Conservation (phyloP, 768 basidiomycete genomes). For the Galerina marginata region DNA sequence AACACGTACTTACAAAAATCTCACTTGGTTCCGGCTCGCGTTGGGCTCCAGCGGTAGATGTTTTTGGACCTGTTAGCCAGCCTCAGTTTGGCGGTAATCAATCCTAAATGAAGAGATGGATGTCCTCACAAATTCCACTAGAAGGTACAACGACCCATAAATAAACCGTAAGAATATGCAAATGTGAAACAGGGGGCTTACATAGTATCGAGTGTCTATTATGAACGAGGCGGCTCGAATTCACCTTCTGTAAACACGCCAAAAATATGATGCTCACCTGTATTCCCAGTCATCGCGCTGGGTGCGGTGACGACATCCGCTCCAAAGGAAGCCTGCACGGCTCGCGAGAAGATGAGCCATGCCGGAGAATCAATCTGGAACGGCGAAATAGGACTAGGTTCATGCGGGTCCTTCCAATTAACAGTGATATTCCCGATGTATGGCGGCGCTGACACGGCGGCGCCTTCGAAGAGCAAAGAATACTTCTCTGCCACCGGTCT, state of each 20-base stretch:
- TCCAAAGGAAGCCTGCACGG: slow-evolving; percentile 35
- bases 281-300: slow-evolving; percentile 38
- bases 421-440: slow-evolving; percentile 34
- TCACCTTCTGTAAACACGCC: background rate
- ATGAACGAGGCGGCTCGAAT: background rate
- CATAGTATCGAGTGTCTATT: slow-evolving; percentile 35
- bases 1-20: background rate
- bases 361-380: slow-evolving; percentile 24
- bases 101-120: too few relatives aligned
- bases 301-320: slow-evolving; percentile 30
- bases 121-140: slow-evolving; percentile 33
- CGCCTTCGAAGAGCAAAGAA: slow-evolving; percentile 27
- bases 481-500: slow-evolving; percentile 32
- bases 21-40: slow-evolving; percentile 31
- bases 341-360: slow-evolving; percentile 30
- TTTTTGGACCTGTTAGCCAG: slow-evolving; percentile 25
- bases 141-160: background rate
- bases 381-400: slow-evolving; percentile 33
- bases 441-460: slow-evolving; percentile 19
- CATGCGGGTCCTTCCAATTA: slow-evolving; percentile 20
- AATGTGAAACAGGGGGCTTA: slow-evolving; percentile 17
- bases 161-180: background rate
- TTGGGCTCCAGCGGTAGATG: slow-evolving; percentile 38
- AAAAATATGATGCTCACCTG: slow-evolving; percentile 20
- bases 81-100: background rate